Percentiles rank a stretch among this genome's conserved stretches.
These are phyloP conservation scores for Candida khao-thaluensis DNA, from an alignment of 805 yeast species.

Conservation along the genomic window DNA sequence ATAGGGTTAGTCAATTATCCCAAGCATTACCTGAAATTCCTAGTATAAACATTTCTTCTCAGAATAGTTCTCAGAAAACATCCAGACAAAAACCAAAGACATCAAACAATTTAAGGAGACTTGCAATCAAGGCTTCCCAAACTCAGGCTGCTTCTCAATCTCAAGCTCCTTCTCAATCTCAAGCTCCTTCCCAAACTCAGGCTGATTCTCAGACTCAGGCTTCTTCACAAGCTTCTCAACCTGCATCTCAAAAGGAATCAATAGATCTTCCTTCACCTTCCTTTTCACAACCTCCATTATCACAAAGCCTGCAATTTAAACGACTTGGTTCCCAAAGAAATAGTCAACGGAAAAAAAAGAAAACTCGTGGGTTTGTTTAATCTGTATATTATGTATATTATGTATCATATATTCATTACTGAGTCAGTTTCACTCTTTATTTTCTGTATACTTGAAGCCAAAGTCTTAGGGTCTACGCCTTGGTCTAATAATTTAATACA, in stretches of 20 bases:
- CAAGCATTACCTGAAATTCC: conserved; percentile 14
- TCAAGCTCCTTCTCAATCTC: background rate
- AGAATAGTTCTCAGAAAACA: conserved; percentile 12
- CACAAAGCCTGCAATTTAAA: conserved; percentile 6
- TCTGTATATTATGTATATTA: conserved; percentile 5
- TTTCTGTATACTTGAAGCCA: conserved; percentile 26
- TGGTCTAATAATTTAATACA: conserved; percentile 35
- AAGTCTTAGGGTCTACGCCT: conserved; percentile 38
- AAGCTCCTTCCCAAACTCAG: background rate
- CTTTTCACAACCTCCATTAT: conserved; percentile 1
- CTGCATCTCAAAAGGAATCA: background rate
- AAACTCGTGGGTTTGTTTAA: conserved; percentile 47
- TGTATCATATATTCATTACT: conserved; percentile 10
- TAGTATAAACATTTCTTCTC: conserved; percentile 18
- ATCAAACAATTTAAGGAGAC: conserved; percentile 5
- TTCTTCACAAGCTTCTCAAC: conserved; percentile 1
- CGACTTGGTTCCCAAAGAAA: background rate
- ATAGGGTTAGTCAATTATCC: conserved; percentile 4
- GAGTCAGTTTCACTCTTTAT: conserved; percentile 28
- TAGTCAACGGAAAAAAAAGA: conserved; percentile 24
- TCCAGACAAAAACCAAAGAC: conserved; percentile 5
- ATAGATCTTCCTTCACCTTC: background rate
- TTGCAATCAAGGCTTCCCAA: background rate
- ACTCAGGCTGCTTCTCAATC: background rate
- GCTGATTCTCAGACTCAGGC: background rate